These are phyloP conservation scores for Saturnispora besseyi DNA, from an alignment of 805 yeast genomes.

Conservation along the genomic window DNA sequence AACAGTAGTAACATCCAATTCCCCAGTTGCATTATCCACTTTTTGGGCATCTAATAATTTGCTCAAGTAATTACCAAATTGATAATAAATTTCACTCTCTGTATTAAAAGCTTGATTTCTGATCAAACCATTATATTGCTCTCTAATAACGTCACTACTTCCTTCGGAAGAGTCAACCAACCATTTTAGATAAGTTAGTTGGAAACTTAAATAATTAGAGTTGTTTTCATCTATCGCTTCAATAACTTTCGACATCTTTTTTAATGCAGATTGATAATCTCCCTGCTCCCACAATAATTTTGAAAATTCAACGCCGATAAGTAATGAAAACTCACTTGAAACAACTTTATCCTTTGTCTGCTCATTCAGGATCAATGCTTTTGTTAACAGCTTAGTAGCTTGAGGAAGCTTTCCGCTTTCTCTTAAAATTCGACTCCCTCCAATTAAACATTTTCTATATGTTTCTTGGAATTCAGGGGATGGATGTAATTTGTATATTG, in stretches of 20 bases:
- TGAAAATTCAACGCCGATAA: constrained; percentile 66
- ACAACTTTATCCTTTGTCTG: constrained; percentile 11
- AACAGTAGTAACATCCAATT: constrained; percentile 47
- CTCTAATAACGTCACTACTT: constrained; percentile 61
- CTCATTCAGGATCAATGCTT: constrained; percentile 42
- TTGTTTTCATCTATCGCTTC: constrained; percentile 15
- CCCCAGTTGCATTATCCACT: constrained; percentile 33
- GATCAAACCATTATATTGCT: constrained; percentile 58
- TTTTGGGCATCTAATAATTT: constrained; percentile 62
- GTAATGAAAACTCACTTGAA: constrained; percentile 7
- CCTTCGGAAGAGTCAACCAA: constrained; percentile 77
- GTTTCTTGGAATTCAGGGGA: constrained; percentile 20
- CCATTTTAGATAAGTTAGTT: constrained; percentile 81
- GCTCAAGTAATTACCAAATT: constrained; percentile 70
- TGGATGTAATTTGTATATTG: constrained; percentile 27
- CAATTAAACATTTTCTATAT: constrained; percentile 44
- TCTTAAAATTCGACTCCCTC: constrained; percentile 57
- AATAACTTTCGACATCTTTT: constrained; percentile 40
- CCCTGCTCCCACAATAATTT: constrained; percentile 85
- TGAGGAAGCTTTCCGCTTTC: constrained; percentile 60
- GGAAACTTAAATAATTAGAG: constrained; percentile 32
- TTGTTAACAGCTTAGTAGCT: constrained; percentile 58
- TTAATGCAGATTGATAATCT: constrained; percentile 75
- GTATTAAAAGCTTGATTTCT: constrained; percentile 39
- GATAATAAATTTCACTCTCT: constrained; percentile 59